Evolutionary conservation across 1,284 basidiomycete species (phyloP).

Genomic region (Inonotus obliquus): DNA sequence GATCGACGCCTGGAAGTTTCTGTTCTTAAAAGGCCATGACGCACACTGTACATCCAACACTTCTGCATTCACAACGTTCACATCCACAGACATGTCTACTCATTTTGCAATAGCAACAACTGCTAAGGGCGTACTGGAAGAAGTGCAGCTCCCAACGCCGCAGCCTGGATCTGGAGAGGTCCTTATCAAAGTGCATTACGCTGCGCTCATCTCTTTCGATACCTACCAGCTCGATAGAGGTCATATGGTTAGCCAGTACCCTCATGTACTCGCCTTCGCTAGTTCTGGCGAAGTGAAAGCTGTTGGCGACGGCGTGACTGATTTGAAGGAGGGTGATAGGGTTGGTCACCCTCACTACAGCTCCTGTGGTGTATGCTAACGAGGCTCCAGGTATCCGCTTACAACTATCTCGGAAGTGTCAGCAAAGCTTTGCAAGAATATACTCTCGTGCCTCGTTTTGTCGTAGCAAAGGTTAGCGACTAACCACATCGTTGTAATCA

Average conservation of each 20-base stretch:
- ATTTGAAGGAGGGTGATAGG: conserved; percentile 40
- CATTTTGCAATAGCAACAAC: conserved; percentile 39
- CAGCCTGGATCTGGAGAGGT: conserved; percentile 38
- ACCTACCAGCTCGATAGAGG: conserved; percentile 37
- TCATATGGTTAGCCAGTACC: conserved; percentile 33
- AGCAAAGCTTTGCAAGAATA: conserved; percentile 42
- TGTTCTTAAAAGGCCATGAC: neutral
- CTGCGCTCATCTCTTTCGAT: conserved; percentile 39
- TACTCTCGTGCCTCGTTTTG: conserved; percentile 30
- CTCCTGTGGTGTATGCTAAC: neutral
- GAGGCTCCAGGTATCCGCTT: conserved; percentile 34
- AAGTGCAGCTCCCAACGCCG: conserved; percentile 37
- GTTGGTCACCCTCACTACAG: conserved; percentile 25
- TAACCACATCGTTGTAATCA: neutral
- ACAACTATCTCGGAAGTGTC: conserved; percentile 28
- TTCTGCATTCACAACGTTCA: neutral
- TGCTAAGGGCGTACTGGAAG: conserved; percentile 33
- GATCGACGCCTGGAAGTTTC: neutral
- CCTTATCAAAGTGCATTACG: conserved; percentile 42
- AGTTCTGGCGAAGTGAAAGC: conserved; percentile 36
- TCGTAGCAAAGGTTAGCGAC: conserved; percentile 38
- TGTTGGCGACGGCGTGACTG: conserved; percentile 36
- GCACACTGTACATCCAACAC: neutral
- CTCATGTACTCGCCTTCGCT: conserved; percentile 37
- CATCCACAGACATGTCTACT: conserved; percentile 19